A percentile compares a stretch with the other conserved stretches of the same genome.
Evolutionary conservation across 306 rosid genomes (phyloP).

Genomic region (Quercus aquifolioides): DNA sequence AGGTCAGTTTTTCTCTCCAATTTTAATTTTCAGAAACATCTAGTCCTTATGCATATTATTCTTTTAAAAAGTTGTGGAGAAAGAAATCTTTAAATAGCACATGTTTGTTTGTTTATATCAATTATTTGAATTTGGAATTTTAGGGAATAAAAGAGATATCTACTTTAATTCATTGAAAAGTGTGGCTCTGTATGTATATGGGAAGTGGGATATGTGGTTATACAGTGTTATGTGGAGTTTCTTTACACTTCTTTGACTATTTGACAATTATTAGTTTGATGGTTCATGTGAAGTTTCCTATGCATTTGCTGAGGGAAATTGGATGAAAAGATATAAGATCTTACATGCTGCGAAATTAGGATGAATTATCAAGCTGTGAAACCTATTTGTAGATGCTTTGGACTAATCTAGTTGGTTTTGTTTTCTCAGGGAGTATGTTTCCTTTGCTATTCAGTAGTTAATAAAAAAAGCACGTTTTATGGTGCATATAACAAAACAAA

Average conservation of each 20-base stretch:
- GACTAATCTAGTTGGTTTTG: neutral
- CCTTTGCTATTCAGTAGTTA: neutral
- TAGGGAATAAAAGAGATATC: neutral
- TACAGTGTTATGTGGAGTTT: neutral
- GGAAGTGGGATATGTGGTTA: neutral
- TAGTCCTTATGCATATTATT: neutral
- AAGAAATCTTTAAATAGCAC: neutral
- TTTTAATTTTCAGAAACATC: neutral
- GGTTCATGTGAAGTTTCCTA: neutral
- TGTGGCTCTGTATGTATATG: too few species aligned
- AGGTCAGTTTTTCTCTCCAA: conserved; percentile 32
- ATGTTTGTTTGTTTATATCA: neutral
- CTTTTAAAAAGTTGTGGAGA: neutral
- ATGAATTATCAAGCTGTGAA: conserved; percentile 6
- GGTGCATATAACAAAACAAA: too few species aligned
- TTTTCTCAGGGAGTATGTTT: neutral
- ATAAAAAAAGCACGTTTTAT: neutral
- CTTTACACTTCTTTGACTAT: neutral
- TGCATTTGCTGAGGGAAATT: neutral
- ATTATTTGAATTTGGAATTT: neutral
- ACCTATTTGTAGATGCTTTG: neutral
- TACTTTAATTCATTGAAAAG: too few species aligned
- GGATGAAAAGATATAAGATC: neutral
- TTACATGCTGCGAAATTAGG: neutral
- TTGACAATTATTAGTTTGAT: neutral